Evolutionary conservation across 129 eudicot genomes (phyloP), one percentile per base, ranked within the genome.

Genomic region (Tagetes patula): DNA sequence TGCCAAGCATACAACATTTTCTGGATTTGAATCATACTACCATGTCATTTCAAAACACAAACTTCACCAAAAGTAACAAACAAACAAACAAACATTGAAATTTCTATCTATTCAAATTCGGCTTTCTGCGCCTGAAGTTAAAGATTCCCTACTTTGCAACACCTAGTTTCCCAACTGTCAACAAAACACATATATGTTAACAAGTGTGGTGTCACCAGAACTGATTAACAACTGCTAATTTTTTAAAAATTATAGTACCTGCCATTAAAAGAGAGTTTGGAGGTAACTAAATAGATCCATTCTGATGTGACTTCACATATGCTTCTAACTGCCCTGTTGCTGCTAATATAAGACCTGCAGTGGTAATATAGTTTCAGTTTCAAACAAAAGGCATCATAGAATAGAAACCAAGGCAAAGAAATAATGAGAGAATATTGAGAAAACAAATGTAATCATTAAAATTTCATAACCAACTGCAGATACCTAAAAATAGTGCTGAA

Each of bases 401-500:
- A 47, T 7, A 40, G 3, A 40, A 40, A 40, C 31, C 3, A 46
- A 7, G 50, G 12, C 50, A 46, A 46, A 49, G 5, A 49, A 49
- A 30, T 49, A 49, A 5, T 4, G 3, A 49, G n/a, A 59, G 46
- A 32, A 20, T 32, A 30, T 3, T 3, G 4, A 20, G 43, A 31
- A 4, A 11, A 10, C 2, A 10, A 65, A 62, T 62, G 66, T 48
- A 11, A 36, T 4, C 10, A 3, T 65, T 65, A 75, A 5, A 37
- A 49, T 2, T 3, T 38, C 41, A 75, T 31, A 75, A 75, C 27
- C 4, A 47, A 33, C 12, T 40, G 72, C 43, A 70, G 48, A 55
- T 87, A 94, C 98, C 98, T 83, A 90, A 69, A 82, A 94, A 94
- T 65, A 81, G 81, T 20, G 96, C 92, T 30, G 98, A 94, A 45